Evolutionary conservation across 352 stramenopile genomes (phyloP).

Genomic region (Globisporangium carolinianum): DNA sequence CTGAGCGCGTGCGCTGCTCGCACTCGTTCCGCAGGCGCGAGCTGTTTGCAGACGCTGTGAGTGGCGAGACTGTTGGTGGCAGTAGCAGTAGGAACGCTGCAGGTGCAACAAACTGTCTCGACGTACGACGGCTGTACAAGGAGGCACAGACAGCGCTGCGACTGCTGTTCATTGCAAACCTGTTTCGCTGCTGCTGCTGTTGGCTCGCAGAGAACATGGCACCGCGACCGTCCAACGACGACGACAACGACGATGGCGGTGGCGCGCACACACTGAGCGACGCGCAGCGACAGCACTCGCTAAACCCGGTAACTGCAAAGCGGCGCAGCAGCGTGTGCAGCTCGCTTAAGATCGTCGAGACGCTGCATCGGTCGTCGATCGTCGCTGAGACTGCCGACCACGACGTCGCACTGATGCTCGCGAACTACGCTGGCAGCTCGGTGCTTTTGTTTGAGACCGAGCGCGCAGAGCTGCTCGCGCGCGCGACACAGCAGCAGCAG

Average conservation of each 20-base stretch:
- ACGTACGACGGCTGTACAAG: conserved; percentile 28
- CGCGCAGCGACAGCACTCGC: not conserved
- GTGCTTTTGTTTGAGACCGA: conserved; percentile 49
- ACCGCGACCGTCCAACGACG: conserved; percentile 2
- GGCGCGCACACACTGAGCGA: too few relatives aligned
- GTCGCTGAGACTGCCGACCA: conserved; percentile 21
- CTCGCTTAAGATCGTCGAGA: conserved; percentile 33
- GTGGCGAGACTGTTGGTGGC: not conserved
- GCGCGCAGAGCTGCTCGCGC: conserved; percentile 15
- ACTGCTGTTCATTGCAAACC: conserved; percentile 44
- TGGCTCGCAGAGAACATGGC: conserved; percentile 57
- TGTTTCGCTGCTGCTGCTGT: conserved; percentile 53
- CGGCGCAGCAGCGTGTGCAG: conserved; percentile 41
- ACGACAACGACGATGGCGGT: not conserved
- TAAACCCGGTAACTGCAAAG: not conserved
- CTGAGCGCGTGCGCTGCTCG: conserved; percentile 13
- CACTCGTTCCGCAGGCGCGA: conserved; percentile 16
- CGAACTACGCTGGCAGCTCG: conserved; percentile 37
- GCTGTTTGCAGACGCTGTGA: not conserved
- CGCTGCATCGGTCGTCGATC: conserved; percentile 27
- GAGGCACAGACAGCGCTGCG: conserved; percentile 27
- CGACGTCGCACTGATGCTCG: conserved; percentile 31
- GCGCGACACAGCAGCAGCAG: conserved; percentile 5
- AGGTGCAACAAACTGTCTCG: not conserved
- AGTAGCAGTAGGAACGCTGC: too few relatives aligned